Evolutionary conservation across 2,329 filamentous ascomycete species (phyloP).

Genomic region (Tolypocladium album): DNA sequence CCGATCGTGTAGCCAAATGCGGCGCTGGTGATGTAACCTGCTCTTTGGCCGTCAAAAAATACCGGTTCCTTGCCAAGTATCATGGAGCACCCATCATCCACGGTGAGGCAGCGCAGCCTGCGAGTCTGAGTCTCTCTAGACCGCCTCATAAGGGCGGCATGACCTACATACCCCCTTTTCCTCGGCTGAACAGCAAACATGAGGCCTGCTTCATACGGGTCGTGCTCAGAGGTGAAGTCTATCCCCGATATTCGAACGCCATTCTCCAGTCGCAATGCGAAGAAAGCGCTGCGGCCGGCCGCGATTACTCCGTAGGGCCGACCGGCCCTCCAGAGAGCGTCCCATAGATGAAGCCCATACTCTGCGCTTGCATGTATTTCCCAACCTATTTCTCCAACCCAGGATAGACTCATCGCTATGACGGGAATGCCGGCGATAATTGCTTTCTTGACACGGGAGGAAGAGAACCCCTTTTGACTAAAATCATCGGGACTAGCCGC

Average conservation of each 20-base stretch:
- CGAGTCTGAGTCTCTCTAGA: conserved; percentile 22
- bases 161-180: conserved; percentile 41
- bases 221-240: conserved; percentile 51
- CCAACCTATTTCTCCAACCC: conserved; percentile 52
- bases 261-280: conserved; percentile 47
- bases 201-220: conserved; percentile 49
- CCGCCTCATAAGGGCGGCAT: conserved; percentile 32
- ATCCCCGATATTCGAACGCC: conserved; percentile 45
- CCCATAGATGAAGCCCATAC: conserved; percentile 47
- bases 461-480: conserved; percentile 32
- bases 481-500: conserved; percentile 34
- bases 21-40: conserved; percentile 49
- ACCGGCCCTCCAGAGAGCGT: conserved; percentile 43
- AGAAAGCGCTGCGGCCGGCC: conserved; percentile 47
- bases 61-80: conserved; percentile 54
- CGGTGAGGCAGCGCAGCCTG: conserved; percentile 36
- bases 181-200: conserved; percentile 33
- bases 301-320: conserved; percentile 44
- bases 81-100: conserved; percentile 46
- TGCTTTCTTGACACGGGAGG: conserved; percentile 36
- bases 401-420: conserved; percentile 43
- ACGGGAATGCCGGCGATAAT: conserved; percentile 45
- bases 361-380: conserved; percentile 52
- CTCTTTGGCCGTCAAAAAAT: conserved; percentile 31
- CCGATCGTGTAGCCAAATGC: conserved; percentile 49